phyloP scores from a whole-genome alignment of 116 monocot genomes.

The Papilionanthe hybrid region DNA sequence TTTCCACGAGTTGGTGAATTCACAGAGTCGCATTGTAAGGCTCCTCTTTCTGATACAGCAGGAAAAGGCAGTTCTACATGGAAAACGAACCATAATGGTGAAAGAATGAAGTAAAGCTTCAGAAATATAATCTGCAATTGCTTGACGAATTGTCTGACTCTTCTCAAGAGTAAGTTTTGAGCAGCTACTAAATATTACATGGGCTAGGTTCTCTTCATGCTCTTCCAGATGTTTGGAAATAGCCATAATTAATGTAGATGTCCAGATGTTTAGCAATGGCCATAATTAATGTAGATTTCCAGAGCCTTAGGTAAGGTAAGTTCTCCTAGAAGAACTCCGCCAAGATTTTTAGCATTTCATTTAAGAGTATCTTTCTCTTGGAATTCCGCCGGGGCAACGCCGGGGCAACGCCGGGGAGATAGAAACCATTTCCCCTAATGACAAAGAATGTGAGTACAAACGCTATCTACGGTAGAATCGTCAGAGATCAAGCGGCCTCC shows the following conservation, averaged over 20 bases:
- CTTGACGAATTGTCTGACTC: constrained; percentile 52
- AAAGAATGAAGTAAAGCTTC: constrained; percentile 80
- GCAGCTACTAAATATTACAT: constrained; percentile 75
- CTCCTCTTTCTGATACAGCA: constrained; percentile 59
- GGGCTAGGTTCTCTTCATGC: constrained; percentile 71
- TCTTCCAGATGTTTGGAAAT: constrained; percentile 81
- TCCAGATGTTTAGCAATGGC: too few relatives aligned
- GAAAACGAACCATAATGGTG: constrained; percentile 88
- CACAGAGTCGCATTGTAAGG: constrained; percentile 20
- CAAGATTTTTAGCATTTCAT: too few relatives aligned
- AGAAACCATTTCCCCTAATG: constrained; percentile 41
- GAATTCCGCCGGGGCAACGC: too few relatives aligned
- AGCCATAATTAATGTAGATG: constrained; percentile 61
- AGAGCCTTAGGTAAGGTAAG: too few relatives aligned
- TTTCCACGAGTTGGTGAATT: constrained; percentile 19
- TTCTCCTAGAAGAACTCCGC: too few relatives aligned
- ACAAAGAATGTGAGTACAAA: constrained; percentile 17
- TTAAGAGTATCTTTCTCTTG: too few relatives aligned
- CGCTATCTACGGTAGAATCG: constrained; percentile 31
- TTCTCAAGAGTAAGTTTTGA: constrained; percentile 82
- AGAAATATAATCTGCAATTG: constrained; percentile 49
- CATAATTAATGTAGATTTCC: too few relatives aligned
- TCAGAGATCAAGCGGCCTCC: constrained; percentile 21
- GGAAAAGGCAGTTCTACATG: constrained; percentile 79
- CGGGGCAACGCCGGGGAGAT: constrained; percentile 89